These are phyloP conservation scores for Zymoseptoria crescenta DNA, from an alignment of 2,329 filamentous ascomycete species.

Conservation along the genomic window DNA sequence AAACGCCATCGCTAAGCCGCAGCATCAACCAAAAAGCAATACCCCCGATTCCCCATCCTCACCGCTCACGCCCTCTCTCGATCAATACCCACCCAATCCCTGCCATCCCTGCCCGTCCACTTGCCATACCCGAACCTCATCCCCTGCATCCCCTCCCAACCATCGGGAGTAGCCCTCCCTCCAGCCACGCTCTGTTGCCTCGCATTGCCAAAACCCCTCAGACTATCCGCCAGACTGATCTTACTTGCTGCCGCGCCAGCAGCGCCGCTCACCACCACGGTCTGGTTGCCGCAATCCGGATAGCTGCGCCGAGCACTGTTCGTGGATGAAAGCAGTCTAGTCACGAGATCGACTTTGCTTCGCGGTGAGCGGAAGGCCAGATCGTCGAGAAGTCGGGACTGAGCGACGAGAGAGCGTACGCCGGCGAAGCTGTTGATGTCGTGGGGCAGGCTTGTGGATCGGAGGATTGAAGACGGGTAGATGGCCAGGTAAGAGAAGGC, in stretches of 20 bases:
- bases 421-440: constrained; percentile 60
- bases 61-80: constrained; percentile 32
- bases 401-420: constrained; percentile 67
- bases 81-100: constrained; percentile 54
- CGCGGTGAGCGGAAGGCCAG: constrained; percentile 62
- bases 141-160: constrained; percentile 2
- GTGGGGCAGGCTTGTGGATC: constrained; percentile 45
- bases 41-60: not conserved
- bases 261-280: constrained; percentile 12
- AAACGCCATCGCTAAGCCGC: constrained; percentile 5
- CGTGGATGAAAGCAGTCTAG: constrained; percentile 53
- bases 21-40: not conserved
- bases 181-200: constrained; percentile 7
- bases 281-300: not conserved
- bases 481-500: constrained; percentile 52
- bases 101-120: constrained; percentile 50
- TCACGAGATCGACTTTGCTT: constrained; percentile 61
- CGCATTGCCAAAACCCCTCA: constrained; percentile 28
- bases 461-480: constrained; percentile 36
- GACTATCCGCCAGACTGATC: constrained; percentile 24
- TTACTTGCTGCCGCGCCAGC: constrained; percentile 21
- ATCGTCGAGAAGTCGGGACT: constrained; percentile 64
- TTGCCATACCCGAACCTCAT: constrained; percentile 50
- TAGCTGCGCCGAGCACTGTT: constrained; percentile 40
- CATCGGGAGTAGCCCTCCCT: not conserved